These are phyloP conservation scores for Cercospora brassicicola DNA, from an alignment of 2,329 filamentous ascomycete genomes.

Conservation along the genomic window DNA sequence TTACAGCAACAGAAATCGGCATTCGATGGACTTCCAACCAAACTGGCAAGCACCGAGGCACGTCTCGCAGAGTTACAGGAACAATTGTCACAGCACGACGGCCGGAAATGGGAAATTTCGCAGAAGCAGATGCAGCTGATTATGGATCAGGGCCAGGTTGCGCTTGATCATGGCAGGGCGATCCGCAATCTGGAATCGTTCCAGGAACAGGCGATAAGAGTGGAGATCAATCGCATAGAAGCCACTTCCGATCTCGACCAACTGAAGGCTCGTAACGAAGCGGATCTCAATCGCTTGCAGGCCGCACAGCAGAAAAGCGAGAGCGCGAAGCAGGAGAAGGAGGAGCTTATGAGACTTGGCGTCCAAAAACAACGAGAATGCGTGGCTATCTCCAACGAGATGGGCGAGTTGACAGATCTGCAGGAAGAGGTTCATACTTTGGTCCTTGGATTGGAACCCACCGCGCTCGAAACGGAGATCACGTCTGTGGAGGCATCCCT, in stretches of 20 bases:
- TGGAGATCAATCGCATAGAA: constrained; percentile 71
- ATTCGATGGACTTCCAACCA: constrained; percentile 68
- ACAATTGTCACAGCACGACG: constrained; percentile 46
- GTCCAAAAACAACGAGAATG: constrained; percentile 35
- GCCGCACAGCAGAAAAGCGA: constrained; percentile 60
- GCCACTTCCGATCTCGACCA: constrained; percentile 75
- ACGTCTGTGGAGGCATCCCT: constrained; percentile 71
- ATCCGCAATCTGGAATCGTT: constrained; percentile 63
- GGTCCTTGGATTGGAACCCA: constrained; percentile 33
- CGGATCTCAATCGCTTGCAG: constrained; percentile 69
- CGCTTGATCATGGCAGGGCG: constrained; percentile 59
- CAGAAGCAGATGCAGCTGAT: constrained; percentile 37
- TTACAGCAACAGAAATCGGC: constrained; percentile 64
- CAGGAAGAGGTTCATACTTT: constrained; percentile 31
- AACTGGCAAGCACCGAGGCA: constrained; percentile 60
- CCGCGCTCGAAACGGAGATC: constrained; percentile 69
- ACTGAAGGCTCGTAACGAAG: constrained; percentile 68
- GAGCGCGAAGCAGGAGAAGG: constrained; percentile 51
- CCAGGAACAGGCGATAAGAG: constrained; percentile 66
- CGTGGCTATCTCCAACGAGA: not conserved
- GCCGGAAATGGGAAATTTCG: constrained; percentile 53
- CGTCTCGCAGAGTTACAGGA: constrained; percentile 48
- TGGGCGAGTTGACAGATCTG: constrained; percentile 24
- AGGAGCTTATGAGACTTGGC: constrained; percentile 38
- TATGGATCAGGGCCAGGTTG: constrained; percentile 41